Evolutionary conservation across 306 rosid species (phyloP).

Genomic region (Arachis stenosperma): DNA sequence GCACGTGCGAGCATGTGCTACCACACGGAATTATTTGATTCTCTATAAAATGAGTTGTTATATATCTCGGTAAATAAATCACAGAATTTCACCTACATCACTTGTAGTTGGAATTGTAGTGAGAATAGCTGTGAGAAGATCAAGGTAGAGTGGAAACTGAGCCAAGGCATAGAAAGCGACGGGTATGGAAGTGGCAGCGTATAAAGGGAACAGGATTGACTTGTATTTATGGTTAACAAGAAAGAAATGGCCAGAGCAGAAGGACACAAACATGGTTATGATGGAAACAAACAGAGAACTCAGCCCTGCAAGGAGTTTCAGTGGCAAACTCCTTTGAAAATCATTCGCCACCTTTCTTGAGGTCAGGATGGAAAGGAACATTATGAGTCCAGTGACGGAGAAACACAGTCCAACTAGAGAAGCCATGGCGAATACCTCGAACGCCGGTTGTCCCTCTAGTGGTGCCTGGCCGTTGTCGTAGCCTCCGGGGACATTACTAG

Average conservation of each 20-base stretch:
- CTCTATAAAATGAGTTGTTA: no score
- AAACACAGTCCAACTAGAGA: conserved; percentile 58
- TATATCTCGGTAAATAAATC: no score
- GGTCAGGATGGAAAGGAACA: conserved; percentile 69
- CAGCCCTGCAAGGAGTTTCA: conserved; percentile 52
- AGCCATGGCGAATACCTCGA: conserved; percentile 49
- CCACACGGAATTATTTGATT: no score
- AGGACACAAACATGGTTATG: conserved; percentile 52
- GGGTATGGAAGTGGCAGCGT: conserved; percentile 49
- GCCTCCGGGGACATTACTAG: conserved; percentile 54
- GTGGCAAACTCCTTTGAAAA: conserved; percentile 49
- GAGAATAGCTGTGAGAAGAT: conserved; percentile 52
- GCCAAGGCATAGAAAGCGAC: conserved; percentile 52
- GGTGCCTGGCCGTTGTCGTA: conserved; percentile 33
- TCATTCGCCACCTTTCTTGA: conserved; percentile 56
- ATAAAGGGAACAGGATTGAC: conserved; percentile 42
- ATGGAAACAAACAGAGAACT: conserved; percentile 62
- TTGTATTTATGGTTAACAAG: conserved; percentile 39
- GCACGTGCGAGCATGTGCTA: no score
- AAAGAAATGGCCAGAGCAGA: conserved; percentile 58
- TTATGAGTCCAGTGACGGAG: conserved; percentile 61
- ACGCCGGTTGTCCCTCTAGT: conserved; percentile 43
- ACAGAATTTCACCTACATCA: conserved; percentile 21
- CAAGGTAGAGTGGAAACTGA: conserved; percentile 58
- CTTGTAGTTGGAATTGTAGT: conserved; percentile 37